These are phyloP conservation scores for Lactarius deliciosus DNA, from an alignment of 768 basidiomycete species.

Conservation along the genomic window DNA sequence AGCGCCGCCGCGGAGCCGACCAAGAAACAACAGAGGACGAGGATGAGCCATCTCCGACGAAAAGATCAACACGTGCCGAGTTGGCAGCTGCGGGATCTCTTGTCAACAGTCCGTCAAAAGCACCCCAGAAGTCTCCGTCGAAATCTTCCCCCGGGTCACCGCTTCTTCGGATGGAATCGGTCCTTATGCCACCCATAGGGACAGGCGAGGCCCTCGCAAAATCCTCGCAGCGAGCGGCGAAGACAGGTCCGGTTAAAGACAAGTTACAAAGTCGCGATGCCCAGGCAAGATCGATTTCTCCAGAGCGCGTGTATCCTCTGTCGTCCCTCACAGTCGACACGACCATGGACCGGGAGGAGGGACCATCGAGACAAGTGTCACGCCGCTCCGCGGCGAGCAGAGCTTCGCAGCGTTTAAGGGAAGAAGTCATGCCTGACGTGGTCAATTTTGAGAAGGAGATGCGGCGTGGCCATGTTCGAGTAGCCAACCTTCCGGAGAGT, in stretches of 20 bases:
- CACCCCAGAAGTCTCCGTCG: conserved; percentile 21
- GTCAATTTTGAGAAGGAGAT: conserved; percentile 66
- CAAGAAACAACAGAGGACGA: conserved; percentile 11
- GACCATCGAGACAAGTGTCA: conserved; percentile 30
- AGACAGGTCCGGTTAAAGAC: conserved; percentile 14
- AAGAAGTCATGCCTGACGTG: conserved; percentile 75
- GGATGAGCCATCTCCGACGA: conserved; percentile 19
- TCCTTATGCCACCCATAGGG: conserved; percentile 26
- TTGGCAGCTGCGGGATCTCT: neutral
- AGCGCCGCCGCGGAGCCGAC: conserved; percentile 8
- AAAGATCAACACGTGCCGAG: conserved; percentile 14
- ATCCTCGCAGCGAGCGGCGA: conserved; percentile 14
- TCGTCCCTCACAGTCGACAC: conserved; percentile 29
- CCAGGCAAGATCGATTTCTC: conserved; percentile 1
- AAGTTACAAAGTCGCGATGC: conserved; percentile 11
- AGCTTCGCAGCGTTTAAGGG: conserved; percentile 45
- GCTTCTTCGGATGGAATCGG: conserved; percentile 19
- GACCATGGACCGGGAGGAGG: conserved; percentile 24
- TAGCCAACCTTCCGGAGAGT: conserved; percentile 30
- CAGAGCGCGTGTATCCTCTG: neutral
- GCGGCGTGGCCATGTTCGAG: conserved; percentile 40
- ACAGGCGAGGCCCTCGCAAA: conserved; percentile 8
- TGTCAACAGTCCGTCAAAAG: neutral
- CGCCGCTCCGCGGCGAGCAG: conserved; percentile 54
- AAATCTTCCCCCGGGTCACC: conserved; percentile 10